Conservation (phyloP, 257 asterid genomes). For the Solanum megistacrolobum region DNA sequence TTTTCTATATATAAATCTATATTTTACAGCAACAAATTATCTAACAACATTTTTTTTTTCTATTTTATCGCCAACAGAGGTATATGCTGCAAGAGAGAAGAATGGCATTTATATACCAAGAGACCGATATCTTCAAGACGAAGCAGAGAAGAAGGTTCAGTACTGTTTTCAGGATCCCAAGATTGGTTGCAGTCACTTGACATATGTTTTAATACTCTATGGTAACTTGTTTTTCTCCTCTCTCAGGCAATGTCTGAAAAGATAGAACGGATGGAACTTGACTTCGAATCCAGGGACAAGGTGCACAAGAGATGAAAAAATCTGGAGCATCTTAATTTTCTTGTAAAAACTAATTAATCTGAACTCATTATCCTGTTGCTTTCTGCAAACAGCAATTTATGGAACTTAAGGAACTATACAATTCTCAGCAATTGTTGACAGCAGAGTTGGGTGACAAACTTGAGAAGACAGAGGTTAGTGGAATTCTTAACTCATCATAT, state of each 20-base stretch:
- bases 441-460: constrained; percentile 70
- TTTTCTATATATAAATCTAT: neutral
- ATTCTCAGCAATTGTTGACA: constrained; percentile 71
- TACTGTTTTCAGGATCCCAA: neutral
- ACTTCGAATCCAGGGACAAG: constrained; percentile 88
- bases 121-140: constrained; percentile 95
- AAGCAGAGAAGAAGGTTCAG: constrained; percentile 92
- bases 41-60: neutral
- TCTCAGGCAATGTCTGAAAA: constrained; percentile 91
- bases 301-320: constrained; percentile 21
- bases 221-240: neutral
- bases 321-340: neutral
- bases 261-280: constrained; percentile 94
- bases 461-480: constrained; percentile 62
- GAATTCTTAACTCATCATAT: neutral
- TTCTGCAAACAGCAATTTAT: constrained; percentile 55
- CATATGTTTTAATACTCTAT: neutral
- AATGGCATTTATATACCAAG: constrained; percentile 94
- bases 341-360: neutral
- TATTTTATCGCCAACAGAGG: constrained; percentile 45
- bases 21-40: neutral
- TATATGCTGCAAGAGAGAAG: constrained; percentile 97
- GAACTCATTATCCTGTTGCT: neutral
- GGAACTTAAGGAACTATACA: constrained; percentile 80
- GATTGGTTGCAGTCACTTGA: constrained; percentile 2